Conservation (phyloP, 192 early-diverging fungal species). For the Coemansia sp. region DNA sequence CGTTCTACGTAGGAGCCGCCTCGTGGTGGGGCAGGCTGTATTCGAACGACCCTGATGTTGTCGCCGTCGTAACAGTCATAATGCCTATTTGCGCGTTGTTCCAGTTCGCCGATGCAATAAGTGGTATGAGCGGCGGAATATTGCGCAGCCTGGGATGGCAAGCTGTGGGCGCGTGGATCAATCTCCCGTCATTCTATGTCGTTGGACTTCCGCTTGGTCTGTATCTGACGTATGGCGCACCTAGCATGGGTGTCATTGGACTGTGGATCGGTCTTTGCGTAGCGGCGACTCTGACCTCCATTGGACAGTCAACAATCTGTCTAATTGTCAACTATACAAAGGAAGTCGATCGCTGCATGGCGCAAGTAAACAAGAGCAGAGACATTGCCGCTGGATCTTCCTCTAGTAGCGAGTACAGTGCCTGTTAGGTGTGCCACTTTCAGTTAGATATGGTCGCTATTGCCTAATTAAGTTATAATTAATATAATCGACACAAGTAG, state of each 20-base stretch:
- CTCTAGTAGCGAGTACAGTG: no score
- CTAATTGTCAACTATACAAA: constrained; percentile 25
- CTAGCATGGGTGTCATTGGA: constrained; percentile 50
- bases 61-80: constrained; percentile 68
- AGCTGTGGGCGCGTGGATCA: constrained; percentile 58
- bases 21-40: constrained; percentile 62
- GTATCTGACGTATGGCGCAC: constrained; percentile 56
- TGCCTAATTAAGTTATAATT: no score
- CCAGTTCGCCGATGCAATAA: constrained; percentile 66
- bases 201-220: constrained; percentile 63
- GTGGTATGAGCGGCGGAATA: constrained; percentile 64
- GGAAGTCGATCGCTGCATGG: constrained; percentile 44
- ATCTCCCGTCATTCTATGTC: constrained; percentile 60
- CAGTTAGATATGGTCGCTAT: no score
- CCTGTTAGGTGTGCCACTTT: no score
- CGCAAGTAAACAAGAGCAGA: constrained; percentile 44
- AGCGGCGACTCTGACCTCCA: constrained; percentile 22
- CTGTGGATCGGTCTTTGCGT: constrained; percentile 54
- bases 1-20: constrained; percentile 21
- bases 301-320: constrained; percentile 37
- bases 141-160: constrained; percentile 62
- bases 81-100: constrained; percentile 81
- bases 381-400: no score
- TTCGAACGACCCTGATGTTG: constrained; percentile 70
- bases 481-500: no score